phyloP scores from a whole-genome alignment of 2,329 filamentous ascomycete species.

The Endocalyx cinctus region DNA sequence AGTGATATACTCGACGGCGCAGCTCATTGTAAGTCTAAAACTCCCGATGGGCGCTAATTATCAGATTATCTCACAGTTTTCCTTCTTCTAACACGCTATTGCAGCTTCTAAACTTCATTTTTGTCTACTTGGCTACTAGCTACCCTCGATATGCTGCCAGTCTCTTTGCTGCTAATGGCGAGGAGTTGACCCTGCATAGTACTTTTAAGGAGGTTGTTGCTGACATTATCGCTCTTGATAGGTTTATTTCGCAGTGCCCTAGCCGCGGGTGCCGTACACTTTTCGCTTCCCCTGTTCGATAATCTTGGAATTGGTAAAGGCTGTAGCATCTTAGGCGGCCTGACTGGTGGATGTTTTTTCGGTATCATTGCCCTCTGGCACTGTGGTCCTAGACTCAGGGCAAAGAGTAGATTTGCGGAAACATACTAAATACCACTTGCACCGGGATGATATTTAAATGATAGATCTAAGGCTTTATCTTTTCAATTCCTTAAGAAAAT shows the following conservation, averaged over 20 bases:
- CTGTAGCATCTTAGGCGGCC: conserved; percentile 50
- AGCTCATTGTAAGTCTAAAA: background rate
- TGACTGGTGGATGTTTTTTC: conserved; percentile 36
- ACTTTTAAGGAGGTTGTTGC: background rate
- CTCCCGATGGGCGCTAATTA: conserved; percentile 42
- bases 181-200: background rate
- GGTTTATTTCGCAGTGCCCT: conserved; percentile 55
- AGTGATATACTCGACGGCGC: conserved; percentile 36
- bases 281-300: conserved; percentile 53
- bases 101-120: conserved; percentile 53
- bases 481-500: too few species aligned
- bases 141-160: conserved; percentile 55
- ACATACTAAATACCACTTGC: background rate
- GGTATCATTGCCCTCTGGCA: conserved; percentile 56
- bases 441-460: too few species aligned
- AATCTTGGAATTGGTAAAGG: conserved; percentile 57
- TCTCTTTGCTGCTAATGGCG: conserved; percentile 52
- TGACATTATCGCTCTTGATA: background rate
- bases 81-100: conserved; percentile 26
- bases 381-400: conserved; percentile 48
- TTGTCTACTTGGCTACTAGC: conserved; percentile 53
- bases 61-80: background rate
- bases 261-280: conserved; percentile 56
- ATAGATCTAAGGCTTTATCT: too few species aligned
- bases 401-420: background rate